phyloP scores from a whole-genome alignment of 2,329 filamentous ascomycete genomes.

The Fusarium caatingaense region DNA sequence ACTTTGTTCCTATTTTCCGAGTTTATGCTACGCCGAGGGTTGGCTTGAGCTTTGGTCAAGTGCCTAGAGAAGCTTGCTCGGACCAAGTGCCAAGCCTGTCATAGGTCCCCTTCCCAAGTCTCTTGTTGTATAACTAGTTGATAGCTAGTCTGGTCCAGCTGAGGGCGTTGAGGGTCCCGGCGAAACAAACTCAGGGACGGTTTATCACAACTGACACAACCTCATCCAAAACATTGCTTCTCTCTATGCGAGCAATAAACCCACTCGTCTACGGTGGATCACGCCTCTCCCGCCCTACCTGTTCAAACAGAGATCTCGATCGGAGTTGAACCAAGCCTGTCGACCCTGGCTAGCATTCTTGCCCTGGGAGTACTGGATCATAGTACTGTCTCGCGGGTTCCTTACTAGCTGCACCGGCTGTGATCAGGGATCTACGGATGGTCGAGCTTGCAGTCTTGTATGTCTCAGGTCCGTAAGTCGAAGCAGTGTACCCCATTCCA shows the following conservation, averaged over 20 bases:
- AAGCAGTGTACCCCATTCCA: constrained; percentile 53
- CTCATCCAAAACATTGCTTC: constrained; percentile 34
- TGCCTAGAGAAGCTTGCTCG: constrained; percentile 8
- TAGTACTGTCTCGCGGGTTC: constrained; percentile 52
- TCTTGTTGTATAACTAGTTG: constrained; percentile 35
- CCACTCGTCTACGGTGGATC: constrained; percentile 41
- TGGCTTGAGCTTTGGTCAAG: constrained; percentile 19
- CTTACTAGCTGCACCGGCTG: constrained; percentile 45
- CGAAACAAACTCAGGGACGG: constrained; percentile 40
- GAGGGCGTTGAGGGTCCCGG: constrained; percentile 35
- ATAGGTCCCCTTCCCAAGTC: constrained; percentile 8
- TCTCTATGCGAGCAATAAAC: constrained; percentile 45
- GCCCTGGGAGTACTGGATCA: constrained; percentile 40
- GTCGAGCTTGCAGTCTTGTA: constrained; percentile 50
- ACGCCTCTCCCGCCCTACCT: constrained; percentile 47
- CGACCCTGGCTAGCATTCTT: constrained; percentile 50
- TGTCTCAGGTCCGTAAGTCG: constrained; percentile 52
- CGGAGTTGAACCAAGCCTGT: constrained; percentile 13
- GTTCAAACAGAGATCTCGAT: constrained; percentile 45
- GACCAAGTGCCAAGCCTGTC: constrained; percentile 20
- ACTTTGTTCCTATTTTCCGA: constrained; percentile 13
- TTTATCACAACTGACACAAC: constrained; percentile 37
- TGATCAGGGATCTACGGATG: constrained; percentile 48
- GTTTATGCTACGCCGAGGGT: background rate
- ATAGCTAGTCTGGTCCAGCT: constrained; percentile 25